Base-by-base conservation (phyloP, 169 alveolate species). In the Plasmodium blacklocki region DNA sequence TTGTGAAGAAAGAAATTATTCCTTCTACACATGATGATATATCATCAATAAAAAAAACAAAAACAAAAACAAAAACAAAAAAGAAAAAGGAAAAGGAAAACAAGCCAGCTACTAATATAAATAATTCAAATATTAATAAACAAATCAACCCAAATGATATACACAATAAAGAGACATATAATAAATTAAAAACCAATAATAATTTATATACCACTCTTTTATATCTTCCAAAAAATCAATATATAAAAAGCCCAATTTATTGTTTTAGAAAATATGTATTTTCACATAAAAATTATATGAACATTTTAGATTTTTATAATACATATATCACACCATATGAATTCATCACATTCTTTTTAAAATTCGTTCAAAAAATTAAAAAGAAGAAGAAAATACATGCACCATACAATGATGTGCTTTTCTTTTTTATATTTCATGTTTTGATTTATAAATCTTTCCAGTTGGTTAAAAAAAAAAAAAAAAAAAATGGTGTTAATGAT, bases 261-360 rank as follows among this genome's bases (percentile, higher is more conserved):
- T 62, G 23, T 7, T 62, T 80, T 45, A 80, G 59, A 45, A 54
- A 59, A 59, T 67, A 54, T 59, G 39, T 29, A 23, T 26, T 60
- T 23, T 18, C 68, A 60, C 80, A 59, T 59, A 80, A 80, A 62
- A 66, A 80, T 71, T 80, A 80, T 72, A 80, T 80, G 73, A 80
- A 23, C 21, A 15, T 80, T n/a, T 45, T 80, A 58, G 78, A 66
- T 68, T 67, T 67, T 60, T 80, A 67, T 49, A 67, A 67, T 39
- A 50, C 52, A 43, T 67, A 49, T 64, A n/a, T 80, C n/a, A 80
- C 90, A 15, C 90, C 90, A 7, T 67, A 52, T 60, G 90, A 80
- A 12, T 43, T 80, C 45, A 18, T 68, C 52, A 67, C 68, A 47
- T 80, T 80, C 68, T 67, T 80, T 67, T 80, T 80, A 43, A 80